Conservation (phyloP, 2,329 filamentous ascomycete genomes). For the Ramularia endophylla region DNA sequence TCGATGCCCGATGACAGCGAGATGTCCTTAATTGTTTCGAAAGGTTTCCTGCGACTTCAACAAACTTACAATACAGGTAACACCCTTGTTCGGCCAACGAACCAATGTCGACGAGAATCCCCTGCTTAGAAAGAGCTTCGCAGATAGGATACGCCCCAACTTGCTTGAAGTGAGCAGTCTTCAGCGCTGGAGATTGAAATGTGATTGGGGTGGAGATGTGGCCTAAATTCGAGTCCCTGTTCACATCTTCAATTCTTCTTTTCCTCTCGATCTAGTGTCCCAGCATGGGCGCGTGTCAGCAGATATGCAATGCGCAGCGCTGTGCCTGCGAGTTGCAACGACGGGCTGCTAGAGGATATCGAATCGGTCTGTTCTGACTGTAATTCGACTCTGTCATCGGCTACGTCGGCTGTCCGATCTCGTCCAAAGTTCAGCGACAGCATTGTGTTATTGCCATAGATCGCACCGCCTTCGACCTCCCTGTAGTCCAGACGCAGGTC, state of each 20-base stretch:
- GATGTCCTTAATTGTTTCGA: too few relatives aligned
- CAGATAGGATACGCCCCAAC: too few relatives aligned
- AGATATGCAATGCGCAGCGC: constrained; percentile 10
- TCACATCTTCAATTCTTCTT: neutral
- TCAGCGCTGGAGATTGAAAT: too few relatives aligned
- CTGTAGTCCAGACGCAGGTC: constrained; percentile 9
- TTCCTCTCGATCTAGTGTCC: neutral
- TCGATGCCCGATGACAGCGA: too few relatives aligned
- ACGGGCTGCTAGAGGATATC: neutral
- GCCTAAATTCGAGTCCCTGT: too few relatives aligned
- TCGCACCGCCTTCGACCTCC: constrained; percentile 17
- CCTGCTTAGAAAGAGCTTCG: too few relatives aligned
- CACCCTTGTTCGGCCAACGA: too few relatives aligned
- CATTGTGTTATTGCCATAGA: constrained; percentile 10
- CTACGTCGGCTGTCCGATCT: neutral
- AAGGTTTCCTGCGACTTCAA: too few relatives aligned
- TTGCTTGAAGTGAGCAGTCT: too few relatives aligned
- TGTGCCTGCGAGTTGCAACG: constrained; percentile 4
- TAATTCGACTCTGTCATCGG: neutral
- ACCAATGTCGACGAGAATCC: too few relatives aligned
- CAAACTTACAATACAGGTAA: too few relatives aligned
- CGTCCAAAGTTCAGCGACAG: constrained; percentile 7
- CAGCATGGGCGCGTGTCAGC: constrained; percentile 10
- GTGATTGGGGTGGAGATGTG: neutral
- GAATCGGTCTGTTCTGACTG: neutral